Evolutionary conservation across 1,284 basidiomycete species (phyloP).

Genomic region (Trichosporon sp.): DNA sequence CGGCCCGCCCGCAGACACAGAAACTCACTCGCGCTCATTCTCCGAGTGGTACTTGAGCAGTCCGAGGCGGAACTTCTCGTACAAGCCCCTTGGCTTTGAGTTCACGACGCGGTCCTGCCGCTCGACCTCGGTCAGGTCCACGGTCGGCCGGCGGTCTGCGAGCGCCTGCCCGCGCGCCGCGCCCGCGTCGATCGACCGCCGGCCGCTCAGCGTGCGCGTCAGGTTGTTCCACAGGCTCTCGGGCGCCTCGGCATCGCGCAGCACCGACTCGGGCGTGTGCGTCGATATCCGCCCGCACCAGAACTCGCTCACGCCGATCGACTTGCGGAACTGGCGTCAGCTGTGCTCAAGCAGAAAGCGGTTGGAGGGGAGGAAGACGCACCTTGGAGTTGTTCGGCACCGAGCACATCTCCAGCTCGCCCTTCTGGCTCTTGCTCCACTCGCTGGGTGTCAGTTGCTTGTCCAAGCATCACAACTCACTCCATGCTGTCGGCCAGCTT

Average conservation of each 20-base stretch:
- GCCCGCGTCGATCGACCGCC: neutral
- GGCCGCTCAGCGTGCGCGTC: conserved; percentile 5
- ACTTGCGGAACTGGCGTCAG: conserved; percentile 27
- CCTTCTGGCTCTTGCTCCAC: conserved; percentile 31
- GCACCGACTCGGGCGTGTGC: neutral
- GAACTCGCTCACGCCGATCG: conserved; percentile 31
- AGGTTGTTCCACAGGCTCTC: neutral
- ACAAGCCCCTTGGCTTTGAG: conserved; percentile 28
- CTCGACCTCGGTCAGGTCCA: conserved; percentile 22
- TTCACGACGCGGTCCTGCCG: conserved; percentile 33
- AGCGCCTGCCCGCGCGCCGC: neutral
- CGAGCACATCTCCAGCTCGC: conserved; percentile 28
- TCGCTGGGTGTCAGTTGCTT: conserved; percentile 19
- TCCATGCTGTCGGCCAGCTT: conserved; percentile 29
- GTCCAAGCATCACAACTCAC: conserved; percentile 24
- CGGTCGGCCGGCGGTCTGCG: conserved; percentile 7
- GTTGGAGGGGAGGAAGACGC: neutral
- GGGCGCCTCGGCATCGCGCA: neutral
- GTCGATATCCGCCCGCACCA: conserved; percentile 35
- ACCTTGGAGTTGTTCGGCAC: conserved; percentile 20
- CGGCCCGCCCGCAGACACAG: no score
- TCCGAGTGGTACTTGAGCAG: conserved; percentile 35
- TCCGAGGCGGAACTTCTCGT: conserved; percentile 43
- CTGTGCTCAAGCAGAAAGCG: neutral
- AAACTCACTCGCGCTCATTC: conserved; percentile 24